Base-by-base conservation (phyloP, 2,329 filamentous ascomycete species). In the Xylariaceae sp. region DNA sequence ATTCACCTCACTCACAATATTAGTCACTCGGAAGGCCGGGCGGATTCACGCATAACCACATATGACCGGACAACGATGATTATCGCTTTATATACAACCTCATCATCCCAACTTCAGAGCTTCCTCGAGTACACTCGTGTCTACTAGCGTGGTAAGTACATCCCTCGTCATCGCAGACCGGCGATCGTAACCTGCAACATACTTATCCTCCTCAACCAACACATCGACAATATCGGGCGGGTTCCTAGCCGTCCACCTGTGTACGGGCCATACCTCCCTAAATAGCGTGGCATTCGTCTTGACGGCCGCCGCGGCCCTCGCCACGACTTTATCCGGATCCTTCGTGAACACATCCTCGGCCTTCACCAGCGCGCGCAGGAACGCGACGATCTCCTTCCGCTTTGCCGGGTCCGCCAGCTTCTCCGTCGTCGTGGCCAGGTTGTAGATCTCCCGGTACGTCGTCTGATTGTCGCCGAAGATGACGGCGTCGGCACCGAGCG, bases 391-490 rank as follows among this genome's bases (percentile, higher is more conserved):
- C 45, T 67, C 61, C 41, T 50, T 53, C 20, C 69, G 59, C 53
- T 57, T 67, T 10, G 46, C 51, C 8, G 66, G 33, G 47, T 72
- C 62, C 6, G 50, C 46, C 21, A 72, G 61, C 60, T 70, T 70
- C 49, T 70, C 63, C 10, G 60, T 49, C 2, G 69, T 72, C 13
- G 67, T 67, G 41, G 68, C 67, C 24, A 72, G 54, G 36, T 63
- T 69, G 57, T 70, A 72, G 13, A 72, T 63, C 61, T 72, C 70
- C 24, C 69, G 64, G 53, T 72, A 72, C 5, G 64, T 46, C 1
- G 63, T 62, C 37, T 59, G 56, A 46, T 72, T 65, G 41, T 65
- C 59, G 10, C 46, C 60, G 50, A 72, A 71, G 11, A 70, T 53
- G 32, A 68, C 53, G 8, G 62, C 62, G 24, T 66, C 63, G 16